Percentiles rank a stretch among this genome's conserved stretches.
Conservation (phyloP, 495 filamentous ascomycete species). For the Tuber calosporum region DNA sequence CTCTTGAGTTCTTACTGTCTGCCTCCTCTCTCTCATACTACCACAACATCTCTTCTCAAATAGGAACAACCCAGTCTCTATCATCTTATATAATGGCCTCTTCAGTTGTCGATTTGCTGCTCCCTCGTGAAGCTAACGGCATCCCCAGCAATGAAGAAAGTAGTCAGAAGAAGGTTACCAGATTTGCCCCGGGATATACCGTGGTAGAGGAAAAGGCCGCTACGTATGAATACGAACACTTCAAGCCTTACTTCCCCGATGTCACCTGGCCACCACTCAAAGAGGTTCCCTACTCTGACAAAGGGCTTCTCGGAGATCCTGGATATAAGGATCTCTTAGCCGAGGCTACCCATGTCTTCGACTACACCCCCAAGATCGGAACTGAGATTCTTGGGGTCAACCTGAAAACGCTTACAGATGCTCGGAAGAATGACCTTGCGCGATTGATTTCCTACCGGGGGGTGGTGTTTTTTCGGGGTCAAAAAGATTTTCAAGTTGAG, state of each 20-base stretch:
- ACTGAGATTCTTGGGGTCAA: conserved; percentile 66
- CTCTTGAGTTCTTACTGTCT: no score
- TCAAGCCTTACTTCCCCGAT: conserved; percentile 54
- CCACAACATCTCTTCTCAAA: no score
- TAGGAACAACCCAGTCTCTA: no score
- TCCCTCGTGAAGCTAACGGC: no score
- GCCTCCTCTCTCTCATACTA: no score
- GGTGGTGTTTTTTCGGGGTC: conserved; percentile 66
- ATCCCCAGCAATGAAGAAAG: no score
- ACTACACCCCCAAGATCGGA: conserved; percentile 43
- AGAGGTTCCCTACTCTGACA: conserved; percentile 51
- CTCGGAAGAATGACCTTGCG: conserved; percentile 68
- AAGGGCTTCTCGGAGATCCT: conserved; percentile 52
- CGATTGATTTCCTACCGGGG: conserved; percentile 63
- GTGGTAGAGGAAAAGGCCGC: conserved; percentile 42
- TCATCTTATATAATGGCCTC: no score
- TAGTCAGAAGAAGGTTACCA: conserved; percentile 1
- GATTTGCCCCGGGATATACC: conserved; percentile 48
- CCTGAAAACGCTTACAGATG: conserved; percentile 58
- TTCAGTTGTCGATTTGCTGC: no score
- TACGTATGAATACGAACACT: conserved; percentile 53
- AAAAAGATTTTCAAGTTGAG: conserved; percentile 57
- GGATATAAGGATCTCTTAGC: conserved; percentile 48
- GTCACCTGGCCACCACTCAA: conserved; percentile 51
- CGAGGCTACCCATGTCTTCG: conserved; percentile 38